Base-by-base conservation (phyloP, 2,329 filamentous ascomycete species). In the Xylariaceae sp. region DNA sequence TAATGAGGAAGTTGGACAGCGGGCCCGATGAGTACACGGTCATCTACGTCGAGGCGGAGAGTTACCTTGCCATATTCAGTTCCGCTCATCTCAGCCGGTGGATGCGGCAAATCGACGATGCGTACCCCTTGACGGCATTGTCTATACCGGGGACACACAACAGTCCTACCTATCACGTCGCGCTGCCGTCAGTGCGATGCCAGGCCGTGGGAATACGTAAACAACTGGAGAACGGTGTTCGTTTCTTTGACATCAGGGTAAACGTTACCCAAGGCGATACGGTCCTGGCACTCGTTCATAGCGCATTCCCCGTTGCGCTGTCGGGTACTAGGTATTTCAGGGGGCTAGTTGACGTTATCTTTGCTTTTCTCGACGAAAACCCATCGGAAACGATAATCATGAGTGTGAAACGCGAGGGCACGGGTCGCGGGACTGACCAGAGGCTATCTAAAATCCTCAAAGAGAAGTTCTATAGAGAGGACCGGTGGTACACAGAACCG, bases 71-170 rank as follows among this genome's bases (percentile, higher is more conserved):
- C 41, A 76, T 97, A 57, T 85, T 86, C 72, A 89, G 85, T 58
- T 90, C 85, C 4, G 80, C 85, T 12, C 79, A 83, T 51, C 80
- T 91, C 48, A 69, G 83, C 58, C 73, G 77, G 51, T 96, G 94
- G 94, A 97, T 97, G 91, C 72, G 77, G 54, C 79, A 85, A 58
- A 78, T 97, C 42, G 76, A 80, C 57, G 82, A 91, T 65, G 79
- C 84, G 26, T 86, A 83, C 50, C 84, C 89, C 1, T 76, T 97
- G 3, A 88, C 89, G 1, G 80, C 86, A 2, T 82, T 99, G 48
- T 94, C 88, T 48, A 94, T 97, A 59, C 94, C 94, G 0, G 94
- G 94, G 60, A 96, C 94, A 0, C 94, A 99, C 76, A 97, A 99
- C 74, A 89, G 88, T 19, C 89, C 94, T 5, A 95, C 91, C 7